Evolutionary conservation across 768 basidiomycete genomes (phyloP), one percentile per base, ranked within the genome.

Genomic region (Candolleomyces aberdarensis): DNA sequence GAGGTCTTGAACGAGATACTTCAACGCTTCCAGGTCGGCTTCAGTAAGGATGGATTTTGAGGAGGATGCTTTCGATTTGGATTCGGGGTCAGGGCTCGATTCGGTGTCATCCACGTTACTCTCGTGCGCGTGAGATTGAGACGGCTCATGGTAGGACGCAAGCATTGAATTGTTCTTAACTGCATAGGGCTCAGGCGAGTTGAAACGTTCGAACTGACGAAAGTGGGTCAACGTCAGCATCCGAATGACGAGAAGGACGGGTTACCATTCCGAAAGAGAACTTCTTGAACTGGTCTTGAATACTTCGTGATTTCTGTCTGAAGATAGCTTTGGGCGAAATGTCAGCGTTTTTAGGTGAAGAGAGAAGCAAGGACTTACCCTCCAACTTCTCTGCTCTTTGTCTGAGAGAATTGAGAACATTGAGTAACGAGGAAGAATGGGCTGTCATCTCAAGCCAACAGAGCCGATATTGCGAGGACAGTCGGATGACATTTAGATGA

Each of bases 211-310:
- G 10, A 56, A 20, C 54, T 56, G 20, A 7, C 1, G 3, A 29
- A 51, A 8, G 4, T 14, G 10, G 5, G n/a, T 20, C 9, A 29
- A 26, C 26, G 26, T 36, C 36, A 36, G 36, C 36, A 11, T 10
- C 48, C 17, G 11, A 11, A 22, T 10, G 22, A 10, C 15, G 48
- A 49, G 20, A 17, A 29, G 20, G 11, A 8, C 2, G 10, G 26
- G 5, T 22, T 43, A 75, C 75, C 50, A 77, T 70, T 8, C 76
- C 76, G 57, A 77, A 77, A 3, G 76, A 74, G 41, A 74, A 73
- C 44, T 75, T 77, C 9, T 70, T 70, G 9, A 77, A 65, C 10
- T 66, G 69, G n/a, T 68, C 62, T 58, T 71, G 66, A 2, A 74
- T 67, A 54, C 75, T 72, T 4, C 69, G 62, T 26, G 74, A 67